Conservation (phyloP, 345 rosid genomes). For the Schrenkiella parvula region DNA sequence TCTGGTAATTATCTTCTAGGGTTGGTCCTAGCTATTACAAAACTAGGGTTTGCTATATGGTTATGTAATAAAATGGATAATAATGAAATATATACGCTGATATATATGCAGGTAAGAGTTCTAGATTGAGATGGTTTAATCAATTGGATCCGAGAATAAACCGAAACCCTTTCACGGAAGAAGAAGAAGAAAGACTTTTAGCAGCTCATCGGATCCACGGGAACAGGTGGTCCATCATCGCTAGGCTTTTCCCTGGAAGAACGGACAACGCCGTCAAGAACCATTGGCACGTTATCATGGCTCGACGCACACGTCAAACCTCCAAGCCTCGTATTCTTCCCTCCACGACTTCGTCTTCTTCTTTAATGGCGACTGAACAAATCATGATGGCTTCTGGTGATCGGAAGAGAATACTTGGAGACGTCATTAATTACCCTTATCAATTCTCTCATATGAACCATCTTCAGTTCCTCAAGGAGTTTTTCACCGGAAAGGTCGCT, state of each 20-base stretch:
- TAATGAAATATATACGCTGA: background rate
- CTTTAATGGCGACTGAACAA: conserved; percentile 8
- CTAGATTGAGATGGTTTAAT: conserved; percentile 96
- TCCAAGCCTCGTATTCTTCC: conserved; percentile 19
- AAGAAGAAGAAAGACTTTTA: conserved; percentile 83
- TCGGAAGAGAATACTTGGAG: conserved; percentile 5
- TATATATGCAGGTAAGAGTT: conserved; percentile 65
- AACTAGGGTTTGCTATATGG: conserved; percentile 12
- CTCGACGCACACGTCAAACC: conserved; percentile 48
- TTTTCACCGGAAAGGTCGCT: conserved; percentile 20
- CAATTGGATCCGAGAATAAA: conserved; percentile 92
- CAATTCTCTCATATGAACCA: conserved; percentile 30
- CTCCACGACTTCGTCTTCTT: conserved; percentile 15
- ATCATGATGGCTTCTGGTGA: conserved; percentile 9
- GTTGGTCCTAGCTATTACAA: background rate
- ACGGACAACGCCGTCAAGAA: conserved; percentile 97
- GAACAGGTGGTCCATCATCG: conserved; percentile 85
- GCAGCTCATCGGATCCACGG: conserved; percentile 82
- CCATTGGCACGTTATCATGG: conserved; percentile 98
- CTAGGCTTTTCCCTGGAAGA: conserved; percentile 79
- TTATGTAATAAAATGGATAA: background rate
- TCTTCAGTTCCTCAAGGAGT: conserved; percentile 30
- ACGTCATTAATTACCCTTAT: conserved; percentile 10
- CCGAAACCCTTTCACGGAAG: conserved; percentile 80
- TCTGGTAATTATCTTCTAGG: conserved; percentile 42